Conservation (phyloP, 1,284 basidiomycete genomes). For the Ustilago sp. region DNA sequence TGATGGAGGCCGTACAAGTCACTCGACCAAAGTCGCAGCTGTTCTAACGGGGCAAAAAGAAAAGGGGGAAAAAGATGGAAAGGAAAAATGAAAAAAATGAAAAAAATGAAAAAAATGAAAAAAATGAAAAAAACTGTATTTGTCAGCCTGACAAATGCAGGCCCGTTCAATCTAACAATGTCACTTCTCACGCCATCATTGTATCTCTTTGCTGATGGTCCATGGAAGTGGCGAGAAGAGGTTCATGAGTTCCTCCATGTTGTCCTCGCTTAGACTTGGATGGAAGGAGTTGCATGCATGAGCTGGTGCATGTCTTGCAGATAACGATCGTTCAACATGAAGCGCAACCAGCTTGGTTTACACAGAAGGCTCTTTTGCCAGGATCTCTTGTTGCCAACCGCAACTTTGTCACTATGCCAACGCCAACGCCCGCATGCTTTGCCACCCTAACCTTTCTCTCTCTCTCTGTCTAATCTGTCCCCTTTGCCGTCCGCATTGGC, state of each 20-base stretch:
- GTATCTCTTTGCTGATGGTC: background rate
- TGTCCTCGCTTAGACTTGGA: background rate
- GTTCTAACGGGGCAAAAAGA: too few relatives aligned
- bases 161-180: background rate
- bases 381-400: slow-evolving; percentile 2
- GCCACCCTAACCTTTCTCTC: background rate
- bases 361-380: slow-evolving; percentile 1
- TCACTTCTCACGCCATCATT: background rate
- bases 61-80: too few relatives aligned
- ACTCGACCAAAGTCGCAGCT: too few relatives aligned
- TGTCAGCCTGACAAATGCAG: slow-evolving; percentile 28
- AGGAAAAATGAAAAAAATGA: too few relatives aligned
- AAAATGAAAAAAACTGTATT: slow-evolving; percentile 18
- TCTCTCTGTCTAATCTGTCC: background rate
- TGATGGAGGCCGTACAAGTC: too few relatives aligned
- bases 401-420: background rate
- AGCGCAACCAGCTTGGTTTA: background rate
- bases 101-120: too few relatives aligned
- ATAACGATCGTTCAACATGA: background rate
- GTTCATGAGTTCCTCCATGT: too few relatives aligned
- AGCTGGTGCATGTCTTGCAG: slow-evolving; percentile 4
- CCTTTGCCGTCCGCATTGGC: background rate
- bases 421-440: background rate
- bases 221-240: too few relatives aligned
- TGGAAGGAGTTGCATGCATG: background rate